phyloP scores from a whole-genome alignment of 805 yeast genomes.

The Wickerhamiella sorbophila region DNA sequence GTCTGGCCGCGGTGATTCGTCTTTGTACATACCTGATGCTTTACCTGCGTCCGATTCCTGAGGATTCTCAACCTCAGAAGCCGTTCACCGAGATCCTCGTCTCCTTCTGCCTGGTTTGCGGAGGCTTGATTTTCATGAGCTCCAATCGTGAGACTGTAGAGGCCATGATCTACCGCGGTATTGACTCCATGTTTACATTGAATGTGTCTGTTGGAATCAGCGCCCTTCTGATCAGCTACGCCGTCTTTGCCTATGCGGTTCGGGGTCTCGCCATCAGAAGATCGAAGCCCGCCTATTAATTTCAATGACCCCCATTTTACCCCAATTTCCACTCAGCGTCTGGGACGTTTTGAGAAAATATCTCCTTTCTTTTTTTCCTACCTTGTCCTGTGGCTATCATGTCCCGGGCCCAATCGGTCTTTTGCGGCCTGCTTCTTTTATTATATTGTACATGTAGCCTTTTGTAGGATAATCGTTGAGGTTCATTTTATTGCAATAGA shows the following conservation, averaged over 20 bases:
- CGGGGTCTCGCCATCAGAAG: constrained; percentile 21
- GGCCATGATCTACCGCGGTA: constrained; percentile 69
- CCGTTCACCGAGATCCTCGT: constrained; percentile 81
- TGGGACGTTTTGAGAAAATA: too few species aligned
- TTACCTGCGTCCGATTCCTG: constrained; percentile 27
- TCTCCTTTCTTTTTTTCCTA: background rate
- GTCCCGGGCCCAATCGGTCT: too few species aligned
- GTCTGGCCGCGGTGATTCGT: constrained; percentile 72
- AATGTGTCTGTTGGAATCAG: constrained; percentile 72
- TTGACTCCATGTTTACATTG: constrained; percentile 79
- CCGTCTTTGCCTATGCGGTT: constrained; percentile 45
- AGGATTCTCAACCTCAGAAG: constrained; percentile 35
- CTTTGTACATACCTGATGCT: constrained; percentile 45
- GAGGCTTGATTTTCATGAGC: constrained; percentile 87
- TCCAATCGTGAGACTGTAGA: constrained; percentile 75
- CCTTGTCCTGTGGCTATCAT: background rate
- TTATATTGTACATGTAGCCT: too few species aligned
- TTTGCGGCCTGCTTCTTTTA: too few species aligned
- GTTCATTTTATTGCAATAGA: too few species aligned
- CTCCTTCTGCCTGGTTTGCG: constrained; percentile 66
- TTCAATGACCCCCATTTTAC: background rate
- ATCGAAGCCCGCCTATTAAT: background rate
- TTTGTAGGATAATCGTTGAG: too few species aligned
- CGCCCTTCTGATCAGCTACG: constrained; percentile 78
- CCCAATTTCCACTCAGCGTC: too few species aligned